phyloP scores from a whole-genome alignment of 78 protist genomes.

The Dictyostelium discoideum region DNA sequence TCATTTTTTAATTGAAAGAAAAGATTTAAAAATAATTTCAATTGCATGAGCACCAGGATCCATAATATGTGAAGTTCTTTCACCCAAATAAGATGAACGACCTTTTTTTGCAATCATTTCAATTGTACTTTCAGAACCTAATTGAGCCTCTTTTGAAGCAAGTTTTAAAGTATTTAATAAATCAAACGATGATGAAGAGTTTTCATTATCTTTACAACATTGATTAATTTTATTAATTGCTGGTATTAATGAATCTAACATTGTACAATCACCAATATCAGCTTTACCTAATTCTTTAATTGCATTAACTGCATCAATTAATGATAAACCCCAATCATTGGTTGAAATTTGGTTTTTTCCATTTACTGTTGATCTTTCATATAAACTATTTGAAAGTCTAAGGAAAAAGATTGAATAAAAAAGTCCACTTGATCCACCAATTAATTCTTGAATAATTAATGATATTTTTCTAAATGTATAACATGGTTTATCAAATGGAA shows the following conservation, averaged over 20 bases:
- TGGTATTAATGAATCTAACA: slow-evolving; percentile 79
- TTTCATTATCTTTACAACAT: neutral
- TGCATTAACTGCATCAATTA: slow-evolving; percentile 8
- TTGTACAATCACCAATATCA: slow-evolving; percentile 70
- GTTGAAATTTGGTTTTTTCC: neutral
- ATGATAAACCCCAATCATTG: slow-evolving; percentile 8
- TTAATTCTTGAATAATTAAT: neutral
- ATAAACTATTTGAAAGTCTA: slow-evolving; percentile 2
- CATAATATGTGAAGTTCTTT: slow-evolving; percentile 16
- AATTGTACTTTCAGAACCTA: slow-evolving; percentile 41
- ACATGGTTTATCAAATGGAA: slow-evolving; percentile 49
- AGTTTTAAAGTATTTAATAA: neutral
- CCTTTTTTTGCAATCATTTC: slow-evolving; percentile 52
- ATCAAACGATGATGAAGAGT: neutral
- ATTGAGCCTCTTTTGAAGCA: slow-evolving; percentile 22
- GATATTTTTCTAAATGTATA: slow-evolving; percentile 33
- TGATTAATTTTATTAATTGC: slow-evolving; percentile 11
- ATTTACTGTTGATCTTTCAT: neutral
- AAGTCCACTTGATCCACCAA: slow-evolving; percentile 58
- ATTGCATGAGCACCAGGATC: slow-evolving; percentile 79
- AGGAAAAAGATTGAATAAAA: slow-evolving; percentile 62
- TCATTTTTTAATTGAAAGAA: neutral
- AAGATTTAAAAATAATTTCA: slow-evolving; percentile 3
- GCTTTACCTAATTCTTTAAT: slow-evolving; percentile 40
- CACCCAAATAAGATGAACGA: slow-evolving; percentile 67